A percentile compares a stretch with the other conserved stretches of the same genome.
phyloP scores from a whole-genome alignment of 2,329 filamentous ascomycete genomes.

The Aspergillus sp. region DNA sequence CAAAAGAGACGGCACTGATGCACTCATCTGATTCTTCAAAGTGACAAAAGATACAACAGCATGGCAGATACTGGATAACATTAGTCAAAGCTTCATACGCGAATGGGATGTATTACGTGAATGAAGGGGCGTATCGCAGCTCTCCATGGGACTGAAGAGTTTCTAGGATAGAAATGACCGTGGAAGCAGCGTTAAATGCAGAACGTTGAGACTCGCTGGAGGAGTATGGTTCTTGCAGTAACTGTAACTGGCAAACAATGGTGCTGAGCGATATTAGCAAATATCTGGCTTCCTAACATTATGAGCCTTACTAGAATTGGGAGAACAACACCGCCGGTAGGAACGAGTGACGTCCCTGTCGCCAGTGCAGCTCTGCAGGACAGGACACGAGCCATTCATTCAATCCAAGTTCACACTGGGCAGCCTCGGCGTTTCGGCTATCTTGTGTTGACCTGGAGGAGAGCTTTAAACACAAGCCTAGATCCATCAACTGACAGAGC shows the following conservation, averaged over 20 bases:
- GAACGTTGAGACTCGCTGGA: constrained; percentile 8
- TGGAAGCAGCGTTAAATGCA: constrained; percentile 12
- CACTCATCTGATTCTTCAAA: constrained; percentile 9
- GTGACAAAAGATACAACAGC: constrained; percentile 12
- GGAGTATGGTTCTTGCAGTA: constrained; percentile 5
- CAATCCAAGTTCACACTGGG: constrained; percentile 12
- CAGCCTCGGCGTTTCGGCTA: constrained; percentile 4
- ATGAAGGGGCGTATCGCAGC: constrained; percentile 10
- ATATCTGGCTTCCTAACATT: too few relatives aligned
- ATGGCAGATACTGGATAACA: constrained; percentile 9
- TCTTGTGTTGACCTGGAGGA: constrained; percentile 7
- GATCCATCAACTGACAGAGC: constrained; percentile 15
- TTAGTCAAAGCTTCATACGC: background rate
- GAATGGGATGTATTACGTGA: constrained; percentile 2
- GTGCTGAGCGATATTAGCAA: constrained; percentile 5
- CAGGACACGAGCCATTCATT: constrained; percentile 13
- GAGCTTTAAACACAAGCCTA: constrained; percentile 10
- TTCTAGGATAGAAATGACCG: constrained; percentile 12
- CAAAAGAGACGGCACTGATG: constrained; percentile 10
- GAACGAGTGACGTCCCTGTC: constrained; percentile 8
- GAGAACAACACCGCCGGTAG: constrained; percentile 10
- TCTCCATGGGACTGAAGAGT: constrained; percentile 8
- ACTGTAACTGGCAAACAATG: constrained; percentile 12
- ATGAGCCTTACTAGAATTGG: constrained; percentile 8
- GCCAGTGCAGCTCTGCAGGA: constrained; percentile 10